A percentile compares a stretch with the other conserved stretches of the same genome.
These are phyloP conservation scores for Aegle marmelos DNA, from an alignment of 345 rosid species.

Conservation along the genomic window DNA sequence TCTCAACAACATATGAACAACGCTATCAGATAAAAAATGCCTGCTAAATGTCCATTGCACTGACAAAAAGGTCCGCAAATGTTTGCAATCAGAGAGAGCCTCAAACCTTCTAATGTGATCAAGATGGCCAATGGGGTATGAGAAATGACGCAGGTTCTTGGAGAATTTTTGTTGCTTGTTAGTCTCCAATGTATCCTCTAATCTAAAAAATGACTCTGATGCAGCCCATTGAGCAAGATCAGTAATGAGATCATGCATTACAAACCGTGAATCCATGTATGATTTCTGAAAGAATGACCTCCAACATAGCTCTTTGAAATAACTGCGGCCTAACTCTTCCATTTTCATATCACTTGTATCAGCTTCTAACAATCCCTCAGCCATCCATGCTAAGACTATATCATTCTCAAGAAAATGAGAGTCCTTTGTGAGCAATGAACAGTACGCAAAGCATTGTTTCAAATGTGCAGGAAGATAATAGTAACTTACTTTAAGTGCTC, in stretches of 20 bases:
- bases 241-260: not conserved
- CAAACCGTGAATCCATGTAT: not conserved
- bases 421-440: not conserved
- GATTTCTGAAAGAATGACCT: not conserved
- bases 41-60: not conserved
- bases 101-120: not conserved
- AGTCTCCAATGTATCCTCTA: not conserved
- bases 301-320: not conserved
- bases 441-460: not conserved
- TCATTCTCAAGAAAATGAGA: not conserved
- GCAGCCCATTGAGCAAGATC: not conserved
- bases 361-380: not conserved
- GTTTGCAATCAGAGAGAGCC: not conserved
- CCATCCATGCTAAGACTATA: not conserved
- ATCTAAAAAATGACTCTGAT: not conserved
- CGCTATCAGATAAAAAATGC: not conserved
- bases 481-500: not conserved
- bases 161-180: not conserved
- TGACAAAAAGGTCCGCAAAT: not conserved
- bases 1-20: not conserved
- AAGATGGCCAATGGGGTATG: not conserved
- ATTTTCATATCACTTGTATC: not conserved
- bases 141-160: not conserved
- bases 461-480: not conserved
- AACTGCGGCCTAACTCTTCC: not conserved